Evolutionary conservation across 176 grass and related monocot genomes (phyloP).

Genomic region (Hordeum vulgare): DNA sequence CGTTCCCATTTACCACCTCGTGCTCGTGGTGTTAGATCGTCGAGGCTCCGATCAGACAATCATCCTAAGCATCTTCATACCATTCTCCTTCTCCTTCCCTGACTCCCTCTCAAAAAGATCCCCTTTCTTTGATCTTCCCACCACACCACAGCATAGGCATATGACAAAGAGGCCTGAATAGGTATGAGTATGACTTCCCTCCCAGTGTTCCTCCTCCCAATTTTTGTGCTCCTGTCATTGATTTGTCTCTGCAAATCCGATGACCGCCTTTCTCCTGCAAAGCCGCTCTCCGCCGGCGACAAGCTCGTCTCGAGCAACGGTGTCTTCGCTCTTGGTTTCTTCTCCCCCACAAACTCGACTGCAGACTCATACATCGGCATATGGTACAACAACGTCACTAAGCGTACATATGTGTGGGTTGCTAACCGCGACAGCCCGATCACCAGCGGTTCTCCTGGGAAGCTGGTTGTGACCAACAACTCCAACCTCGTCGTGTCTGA

Average conservation of each 20-base stretch:
- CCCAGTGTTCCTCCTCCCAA: neutral
- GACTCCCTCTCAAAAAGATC: neutral
- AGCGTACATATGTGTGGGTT: neutral
- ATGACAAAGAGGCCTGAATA: conserved; percentile 8
- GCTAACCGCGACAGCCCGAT: neutral
- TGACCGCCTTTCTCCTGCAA: conserved; percentile 18
- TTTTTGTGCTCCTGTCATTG: neutral
- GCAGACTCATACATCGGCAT: neutral
- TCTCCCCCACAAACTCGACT: neutral
- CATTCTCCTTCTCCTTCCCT: neutral
- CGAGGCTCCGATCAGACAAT: neutral
- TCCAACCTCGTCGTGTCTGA: neutral
- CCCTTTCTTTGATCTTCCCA: neutral
- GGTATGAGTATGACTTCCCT: neutral
- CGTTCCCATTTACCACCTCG: neutral
- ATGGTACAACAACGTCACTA: neutral
- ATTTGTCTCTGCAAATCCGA: neutral
- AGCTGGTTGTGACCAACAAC: neutral
- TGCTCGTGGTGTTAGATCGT: neutral
- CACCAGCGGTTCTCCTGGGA: neutral
- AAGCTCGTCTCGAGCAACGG: conserved; percentile 19
- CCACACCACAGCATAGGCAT: neutral
- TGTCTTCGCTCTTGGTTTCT: too few relatives aligned
- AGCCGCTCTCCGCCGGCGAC: neutral
- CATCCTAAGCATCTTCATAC: neutral